Base-by-base conservation (phyloP, 345 rosid species). In the Citrus glauca region DNA sequence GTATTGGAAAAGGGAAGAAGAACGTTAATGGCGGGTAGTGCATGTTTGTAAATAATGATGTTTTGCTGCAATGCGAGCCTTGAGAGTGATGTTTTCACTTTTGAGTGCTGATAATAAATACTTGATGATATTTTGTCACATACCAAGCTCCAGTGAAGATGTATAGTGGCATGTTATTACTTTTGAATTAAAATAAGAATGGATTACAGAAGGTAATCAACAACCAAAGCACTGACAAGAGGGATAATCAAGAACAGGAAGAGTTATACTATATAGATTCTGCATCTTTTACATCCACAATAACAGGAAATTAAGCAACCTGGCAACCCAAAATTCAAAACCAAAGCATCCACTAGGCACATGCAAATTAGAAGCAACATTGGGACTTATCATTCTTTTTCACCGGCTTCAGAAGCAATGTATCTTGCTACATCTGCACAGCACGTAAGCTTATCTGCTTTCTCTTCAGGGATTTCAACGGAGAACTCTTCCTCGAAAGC, bases 401-500 rank as follows among this genome's bases (percentile, higher is more conserved):
- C 74, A 14, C 63, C 85, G 33, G 81, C 61, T 80, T 63, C 80
- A 37, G 88, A 89, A 69, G 68, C 85, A 40, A 89, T 78, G 77
- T 85, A 91, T 66, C 67, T 87, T 22, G 91, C 91, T 83, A 89
- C 85, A 78, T 88, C 92, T 9, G 87, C 88, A 59, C 94, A 91
- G 83, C 88, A 91, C 19, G 83, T 59, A 68, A 91, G 90, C 78
- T 83, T 87, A 75, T 88, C 92, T 7, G 90, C 94, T 37, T 82
- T 83, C 80, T 89, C 91, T 45, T 89, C 92, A 1, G 91, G 90
- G 79, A 91, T 91, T 75, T 88, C 90, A 6, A 89, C 74, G 71
- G 89, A 88, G 83, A 91, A 88, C 68, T 89, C 92, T 78, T 88
- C 81, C 86, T 91, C 94, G 4, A 91, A 78, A 73, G 92, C 92